These are phyloP conservation scores for Ophiostoma tasmaniense DNA, from an alignment of 2,329 filamentous ascomycete genomes.

Conservation along the genomic window DNA sequence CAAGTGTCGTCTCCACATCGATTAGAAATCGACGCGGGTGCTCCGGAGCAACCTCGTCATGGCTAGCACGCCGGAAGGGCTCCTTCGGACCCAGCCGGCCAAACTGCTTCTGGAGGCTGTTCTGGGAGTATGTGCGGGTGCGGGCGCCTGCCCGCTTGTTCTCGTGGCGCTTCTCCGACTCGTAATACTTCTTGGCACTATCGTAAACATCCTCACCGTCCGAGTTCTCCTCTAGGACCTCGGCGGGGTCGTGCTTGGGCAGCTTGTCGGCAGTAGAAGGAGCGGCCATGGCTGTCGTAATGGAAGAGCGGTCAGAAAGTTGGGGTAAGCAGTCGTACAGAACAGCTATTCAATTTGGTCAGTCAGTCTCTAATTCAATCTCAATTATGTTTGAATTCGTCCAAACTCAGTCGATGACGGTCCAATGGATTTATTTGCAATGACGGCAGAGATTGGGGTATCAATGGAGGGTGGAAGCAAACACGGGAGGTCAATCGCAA, in stretches of 20 bases:
- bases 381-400: background rate
- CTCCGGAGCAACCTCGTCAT: slow-evolving; percentile 60
- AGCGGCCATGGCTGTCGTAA: background rate
- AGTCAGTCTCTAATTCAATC: background rate
- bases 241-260: background rate
- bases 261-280: background rate
- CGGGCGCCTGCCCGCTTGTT: slow-evolving; percentile 39
- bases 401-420: background rate
- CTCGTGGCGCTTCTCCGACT: slow-evolving; percentile 45
- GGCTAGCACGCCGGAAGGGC: slow-evolving; percentile 51
- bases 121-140: slow-evolving; percentile 52
- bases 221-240: slow-evolving; percentile 17
- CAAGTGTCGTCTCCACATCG: slow-evolving; percentile 74
- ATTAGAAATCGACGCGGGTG: slow-evolving; percentile 72
- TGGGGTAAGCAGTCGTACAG: background rate
- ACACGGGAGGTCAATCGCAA: background rate
- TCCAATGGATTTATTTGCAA: background rate
- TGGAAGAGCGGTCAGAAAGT: background rate
- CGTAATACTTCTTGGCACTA: slow-evolving; percentile 52
- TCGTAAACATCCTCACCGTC: slow-evolving; percentile 45
- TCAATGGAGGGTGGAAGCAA: background rate
- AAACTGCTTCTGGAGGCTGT: slow-evolving; percentile 45
- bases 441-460: background rate
- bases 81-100: slow-evolving; percentile 44
- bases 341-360: background rate